These are phyloP conservation scores for Beauveria scarabaeidicola DNA, from an alignment of 2,329 filamentous ascomycete genomes.

Conservation along the genomic window DNA sequence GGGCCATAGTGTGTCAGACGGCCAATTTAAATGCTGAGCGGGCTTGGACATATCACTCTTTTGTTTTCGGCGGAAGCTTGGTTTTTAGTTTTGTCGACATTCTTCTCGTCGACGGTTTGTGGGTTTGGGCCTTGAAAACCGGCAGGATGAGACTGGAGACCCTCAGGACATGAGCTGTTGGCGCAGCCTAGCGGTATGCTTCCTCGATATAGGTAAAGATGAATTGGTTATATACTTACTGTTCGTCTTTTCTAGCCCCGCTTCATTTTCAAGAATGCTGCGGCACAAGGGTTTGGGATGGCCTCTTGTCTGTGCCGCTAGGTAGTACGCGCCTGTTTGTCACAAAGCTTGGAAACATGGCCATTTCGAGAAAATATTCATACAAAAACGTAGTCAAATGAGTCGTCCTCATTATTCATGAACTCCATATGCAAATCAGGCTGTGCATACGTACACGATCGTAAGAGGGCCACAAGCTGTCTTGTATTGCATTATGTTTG, in stretches of 20 bases:
- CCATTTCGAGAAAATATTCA: too few relatives aligned
- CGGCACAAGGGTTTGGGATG: too few relatives aligned
- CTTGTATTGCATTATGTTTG: too few relatives aligned
- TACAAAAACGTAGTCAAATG: too few relatives aligned
- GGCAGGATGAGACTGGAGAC: constrained; percentile 34
- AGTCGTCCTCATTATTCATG: neutral
- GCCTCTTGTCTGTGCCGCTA: too few relatives aligned
- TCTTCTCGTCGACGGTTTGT: constrained; percentile 39
- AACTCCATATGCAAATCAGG: neutral
- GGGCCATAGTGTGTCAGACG: constrained; percentile 55
- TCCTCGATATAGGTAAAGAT: neutral
- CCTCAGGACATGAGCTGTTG: constrained; percentile 19
- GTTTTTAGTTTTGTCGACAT: constrained; percentile 58
- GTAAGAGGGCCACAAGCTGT: too few relatives aligned
- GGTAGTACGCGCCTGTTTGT: too few relatives aligned
- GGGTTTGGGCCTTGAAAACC: constrained; percentile 40
- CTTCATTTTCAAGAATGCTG: too few relatives aligned
- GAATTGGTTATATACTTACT: too few relatives aligned
- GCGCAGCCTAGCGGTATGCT: neutral
- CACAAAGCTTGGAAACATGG: too few relatives aligned
- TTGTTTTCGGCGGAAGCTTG: constrained; percentile 60
- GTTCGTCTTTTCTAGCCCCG: too few relatives aligned
- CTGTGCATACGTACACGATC: neutral
- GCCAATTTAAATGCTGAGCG: constrained; percentile 38
- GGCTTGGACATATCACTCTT: constrained; percentile 58